These are phyloP conservation scores for Trichosporon coremiiforme DNA, from an alignment of 1,284 basidiomycete species.

Conservation along the genomic window DNA sequence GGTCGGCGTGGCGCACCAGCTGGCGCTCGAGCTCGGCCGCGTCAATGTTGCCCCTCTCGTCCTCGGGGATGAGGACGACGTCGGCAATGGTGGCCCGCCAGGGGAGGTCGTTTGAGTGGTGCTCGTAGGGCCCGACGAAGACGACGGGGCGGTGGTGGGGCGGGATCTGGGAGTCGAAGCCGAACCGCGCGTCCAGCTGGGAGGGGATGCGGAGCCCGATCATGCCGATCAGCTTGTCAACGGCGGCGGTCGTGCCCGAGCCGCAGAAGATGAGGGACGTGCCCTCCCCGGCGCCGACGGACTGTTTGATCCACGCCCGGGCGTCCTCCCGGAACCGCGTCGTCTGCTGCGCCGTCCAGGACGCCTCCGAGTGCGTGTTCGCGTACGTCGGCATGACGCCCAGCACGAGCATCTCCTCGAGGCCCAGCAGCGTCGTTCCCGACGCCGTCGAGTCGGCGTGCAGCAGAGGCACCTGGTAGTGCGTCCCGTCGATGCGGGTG, in stretches of 20 bases:
- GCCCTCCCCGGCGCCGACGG: slow-evolving; percentile 7
- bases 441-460: slow-evolving; percentile 26
- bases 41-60: slow-evolving; percentile 8
- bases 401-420: slow-evolving; percentile 25
- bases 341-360: slow-evolving; percentile 23
- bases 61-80: slow-evolving; percentile 21
- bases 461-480: slow-evolving; percentile 17
- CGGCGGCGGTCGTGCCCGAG: slow-evolving; percentile 23
- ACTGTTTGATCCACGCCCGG: slow-evolving; percentile 18
- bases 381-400: slow-evolving; percentile 28
- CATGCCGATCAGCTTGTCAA: slow-evolving; percentile 21
- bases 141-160: slow-evolving; percentile 20
- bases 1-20: not conserved
- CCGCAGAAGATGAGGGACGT: slow-evolving; percentile 22
- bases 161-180: not conserved
- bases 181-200: slow-evolving; percentile 8
- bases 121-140: slow-evolving; percentile 29
- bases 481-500: not conserved
- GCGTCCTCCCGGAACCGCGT: slow-evolving; percentile 22
- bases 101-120: slow-evolving; percentile 28
- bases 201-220: slow-evolving; percentile 15
- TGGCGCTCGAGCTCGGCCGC: not conserved
- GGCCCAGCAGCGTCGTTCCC: slow-evolving; percentile 1
- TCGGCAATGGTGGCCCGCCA: slow-evolving; percentile 27
- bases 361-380: slow-evolving; percentile 29